phyloP scores from a whole-genome alignment of 2,329 filamentous ascomycete genomes.

The Fusarium buharicum region DNA sequence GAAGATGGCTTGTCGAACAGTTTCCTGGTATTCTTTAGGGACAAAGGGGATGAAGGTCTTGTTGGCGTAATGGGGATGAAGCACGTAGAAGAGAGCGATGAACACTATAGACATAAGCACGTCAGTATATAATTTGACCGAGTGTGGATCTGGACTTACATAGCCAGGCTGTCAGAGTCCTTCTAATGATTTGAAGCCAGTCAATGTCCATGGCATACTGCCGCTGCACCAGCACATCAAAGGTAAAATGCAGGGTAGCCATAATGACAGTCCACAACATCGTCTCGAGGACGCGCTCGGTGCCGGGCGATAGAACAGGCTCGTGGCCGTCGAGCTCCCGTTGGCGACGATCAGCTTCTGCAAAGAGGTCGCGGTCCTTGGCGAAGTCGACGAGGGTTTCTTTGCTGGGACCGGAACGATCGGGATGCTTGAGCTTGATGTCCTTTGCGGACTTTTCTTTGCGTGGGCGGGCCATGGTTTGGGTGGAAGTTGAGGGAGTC shows the following conservation, averaged over 20 bases:
- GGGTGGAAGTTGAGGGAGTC: background rate
- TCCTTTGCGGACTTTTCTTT: conserved; percentile 59
- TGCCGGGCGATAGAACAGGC: conserved; percentile 55
- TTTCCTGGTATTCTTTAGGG: conserved; percentile 57
- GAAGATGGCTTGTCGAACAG: conserved; percentile 71
- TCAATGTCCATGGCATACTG: conserved; percentile 77
- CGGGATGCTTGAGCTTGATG: conserved; percentile 74
- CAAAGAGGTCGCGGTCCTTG: conserved; percentile 69
- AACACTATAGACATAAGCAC: conserved; percentile 57
- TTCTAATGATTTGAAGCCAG: conserved; percentile 65
- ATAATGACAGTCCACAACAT: conserved; percentile 70
- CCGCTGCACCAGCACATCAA: conserved; percentile 81
- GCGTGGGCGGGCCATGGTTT: conserved; percentile 60
- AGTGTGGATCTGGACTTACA: conserved; percentile 53
- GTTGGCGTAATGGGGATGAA: conserved; percentile 64
- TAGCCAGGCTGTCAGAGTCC: conserved; percentile 64
- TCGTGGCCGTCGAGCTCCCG: conserved; percentile 50
- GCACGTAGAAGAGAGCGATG: conserved; percentile 63
- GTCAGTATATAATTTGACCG: conserved; percentile 6
- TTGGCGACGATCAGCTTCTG: conserved; percentile 56
- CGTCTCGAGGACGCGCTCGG: conserved; percentile 65
- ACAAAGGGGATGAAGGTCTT: conserved; percentile 62
- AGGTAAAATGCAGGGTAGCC: conserved; percentile 77
- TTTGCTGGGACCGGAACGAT: conserved; percentile 68
- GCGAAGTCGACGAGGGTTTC: conserved; percentile 81